phyloP scores from a whole-genome alignment of 1,139 yeast species.

The Kodamaea derodonti region DNA sequence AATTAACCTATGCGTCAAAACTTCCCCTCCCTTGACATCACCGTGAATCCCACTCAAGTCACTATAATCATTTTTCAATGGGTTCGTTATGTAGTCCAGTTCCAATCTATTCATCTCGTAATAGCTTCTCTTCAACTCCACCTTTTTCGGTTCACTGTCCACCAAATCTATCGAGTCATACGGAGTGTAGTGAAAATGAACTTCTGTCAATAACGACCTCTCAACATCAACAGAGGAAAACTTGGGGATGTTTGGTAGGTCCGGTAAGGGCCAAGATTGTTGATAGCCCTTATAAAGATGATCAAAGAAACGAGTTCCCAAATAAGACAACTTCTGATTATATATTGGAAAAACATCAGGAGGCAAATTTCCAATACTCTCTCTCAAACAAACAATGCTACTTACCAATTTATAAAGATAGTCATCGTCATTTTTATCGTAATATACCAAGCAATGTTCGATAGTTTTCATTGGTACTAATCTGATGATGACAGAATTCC shows the following conservation, averaged over 20 bases:
- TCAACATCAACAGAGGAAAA: slow-evolving; percentile 75
- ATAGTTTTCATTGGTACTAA: slow-evolving; percentile 75
- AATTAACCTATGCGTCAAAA: slow-evolving; percentile 36
- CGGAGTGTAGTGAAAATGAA: slow-evolving; percentile 57
- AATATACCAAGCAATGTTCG: slow-evolving; percentile 61
- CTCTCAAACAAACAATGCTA: slow-evolving; percentile 78
- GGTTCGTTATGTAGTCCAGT: slow-evolving; percentile 66
- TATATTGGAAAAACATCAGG: slow-evolving; percentile 77
- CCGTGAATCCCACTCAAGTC: slow-evolving; percentile 58
- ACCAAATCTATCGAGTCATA: slow-evolving; percentile 41
- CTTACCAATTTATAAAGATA: slow-evolving; percentile 70
- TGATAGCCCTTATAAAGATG: slow-evolving; percentile 22
- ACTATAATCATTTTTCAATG: slow-evolving; percentile 55
- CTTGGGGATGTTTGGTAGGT: slow-evolving; percentile 57
- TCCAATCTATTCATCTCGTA: slow-evolving; percentile 65
- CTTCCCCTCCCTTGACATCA: slow-evolving; percentile 19
- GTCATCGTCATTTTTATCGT: slow-evolving; percentile 31
- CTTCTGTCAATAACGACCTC: slow-evolving; percentile 73
- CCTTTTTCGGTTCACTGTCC: slow-evolving; percentile 8
- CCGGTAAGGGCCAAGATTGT: slow-evolving; percentile 74
- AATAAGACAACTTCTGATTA: slow-evolving; percentile 59
- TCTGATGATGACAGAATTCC: slow-evolving; percentile 50
- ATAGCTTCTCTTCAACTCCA: slow-evolving; percentile 35
- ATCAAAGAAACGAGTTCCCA: slow-evolving; percentile 56
- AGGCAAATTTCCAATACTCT: slow-evolving; percentile 79